Conservation (phyloP, 139 green algal genomes). For the Tetraselmis chui region DNA sequence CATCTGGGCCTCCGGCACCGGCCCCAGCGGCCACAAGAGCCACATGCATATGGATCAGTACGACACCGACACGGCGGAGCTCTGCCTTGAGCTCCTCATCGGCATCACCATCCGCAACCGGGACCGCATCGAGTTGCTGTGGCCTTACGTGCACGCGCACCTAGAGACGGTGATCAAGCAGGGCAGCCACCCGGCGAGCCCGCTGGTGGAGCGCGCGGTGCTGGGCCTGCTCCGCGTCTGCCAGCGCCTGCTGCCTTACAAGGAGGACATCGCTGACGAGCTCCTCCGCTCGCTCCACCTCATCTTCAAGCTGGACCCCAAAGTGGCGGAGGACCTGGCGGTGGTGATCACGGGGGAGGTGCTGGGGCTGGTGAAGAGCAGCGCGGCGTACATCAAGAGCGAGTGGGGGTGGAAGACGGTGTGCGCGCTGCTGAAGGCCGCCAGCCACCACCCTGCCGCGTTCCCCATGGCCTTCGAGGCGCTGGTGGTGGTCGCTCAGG, state of each 20-base stretch:
- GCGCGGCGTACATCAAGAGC: slow-evolving; percentile 59
- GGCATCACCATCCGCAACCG: slow-evolving; percentile 81
- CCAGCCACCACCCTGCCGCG: slow-evolving; percentile 54
- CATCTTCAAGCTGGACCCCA: slow-evolving; percentile 65
- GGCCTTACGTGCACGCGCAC: slow-evolving; percentile 72
- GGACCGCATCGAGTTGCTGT: slow-evolving; percentile 76
- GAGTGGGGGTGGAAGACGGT: slow-evolving; percentile 76
- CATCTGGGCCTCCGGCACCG: slow-evolving; percentile 50
- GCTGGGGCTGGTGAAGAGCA: slow-evolving; percentile 48
- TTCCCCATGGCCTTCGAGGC: slow-evolving; percentile 52
- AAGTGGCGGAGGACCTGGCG: slow-evolving; percentile 60
- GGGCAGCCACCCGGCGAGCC: slow-evolving; percentile 9
- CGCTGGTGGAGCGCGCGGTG: slow-evolving; percentile 71
- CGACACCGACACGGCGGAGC: slow-evolving; percentile 59
- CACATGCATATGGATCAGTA: slow-evolving; percentile 38
- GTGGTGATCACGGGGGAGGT: slow-evolving; percentile 63
- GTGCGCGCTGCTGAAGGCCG: slow-evolving; percentile 69
- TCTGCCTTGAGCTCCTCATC: slow-evolving; percentile 88
- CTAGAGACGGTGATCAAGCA: slow-evolving; percentile 45
- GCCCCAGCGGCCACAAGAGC: slow-evolving; percentile 23
- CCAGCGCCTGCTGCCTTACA: slow-evolving; percentile 82
- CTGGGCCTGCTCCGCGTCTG: slow-evolving; percentile 81
- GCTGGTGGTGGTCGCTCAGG: too few relatives aligned
- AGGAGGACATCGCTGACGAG: slow-evolving; percentile 74
- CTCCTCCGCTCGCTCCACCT: slow-evolving; percentile 72